Percentiles rank a stretch among this genome's conserved stretches.
Conservation (phyloP, 257 asterid genomes). For the Nicotiana undulata region DNA sequence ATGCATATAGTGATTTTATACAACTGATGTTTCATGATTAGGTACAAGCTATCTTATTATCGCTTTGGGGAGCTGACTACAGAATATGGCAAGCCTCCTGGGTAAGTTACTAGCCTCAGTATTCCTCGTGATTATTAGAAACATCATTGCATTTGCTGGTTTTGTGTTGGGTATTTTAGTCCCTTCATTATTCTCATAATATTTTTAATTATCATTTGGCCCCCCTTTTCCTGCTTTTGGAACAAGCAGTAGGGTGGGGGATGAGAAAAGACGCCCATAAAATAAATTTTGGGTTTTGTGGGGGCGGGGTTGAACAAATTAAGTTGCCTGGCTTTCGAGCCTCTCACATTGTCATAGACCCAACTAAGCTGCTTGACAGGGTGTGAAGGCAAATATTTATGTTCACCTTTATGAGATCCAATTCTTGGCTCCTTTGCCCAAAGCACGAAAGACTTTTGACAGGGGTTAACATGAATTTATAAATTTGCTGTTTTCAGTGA, state of each 20-base stretch:
- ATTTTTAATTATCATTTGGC: neutral
- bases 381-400: no score
- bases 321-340: neutral
- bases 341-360: neutral
- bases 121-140: neutral
- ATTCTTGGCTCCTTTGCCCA: neutral
- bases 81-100: slow-evolving; percentile 93
- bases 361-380: neutral
- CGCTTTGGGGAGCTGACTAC: slow-evolving; percentile 97
- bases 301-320: neutral
- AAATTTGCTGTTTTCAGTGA: neutral
- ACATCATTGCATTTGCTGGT: neutral
- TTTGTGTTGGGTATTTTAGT: neutral
- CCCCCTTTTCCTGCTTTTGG: neutral
- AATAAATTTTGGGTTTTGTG: neutral
- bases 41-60: slow-evolving; percentile 94
- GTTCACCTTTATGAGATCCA: neutral
- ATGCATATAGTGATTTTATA: neutral
- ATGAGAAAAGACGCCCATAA: neutral
- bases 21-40: slow-evolving; percentile 21
- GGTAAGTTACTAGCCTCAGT: slow-evolving; percentile 43
- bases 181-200: neutral
- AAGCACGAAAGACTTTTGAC: neutral
- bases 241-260: neutral
- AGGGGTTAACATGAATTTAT: neutral